These are phyloP conservation scores for Cryphonectria radicalis DNA, from an alignment of 2,329 filamentous ascomycete genomes.

Conservation along the genomic window DNA sequence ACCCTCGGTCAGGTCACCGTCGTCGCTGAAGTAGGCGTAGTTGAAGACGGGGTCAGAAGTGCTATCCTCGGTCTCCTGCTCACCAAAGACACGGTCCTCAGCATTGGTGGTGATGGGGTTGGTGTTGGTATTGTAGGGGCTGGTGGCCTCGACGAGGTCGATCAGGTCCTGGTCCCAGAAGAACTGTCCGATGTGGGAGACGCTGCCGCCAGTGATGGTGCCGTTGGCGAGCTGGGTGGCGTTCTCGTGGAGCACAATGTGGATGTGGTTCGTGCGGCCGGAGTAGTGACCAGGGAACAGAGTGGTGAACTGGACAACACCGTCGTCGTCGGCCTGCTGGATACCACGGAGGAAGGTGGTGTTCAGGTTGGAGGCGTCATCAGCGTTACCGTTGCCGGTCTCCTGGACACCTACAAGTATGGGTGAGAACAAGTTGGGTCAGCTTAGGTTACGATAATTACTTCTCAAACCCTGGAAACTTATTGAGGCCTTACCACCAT, in stretches of 20 bases:
- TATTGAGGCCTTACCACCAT: conserved; percentile 37
- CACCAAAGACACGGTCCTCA: conserved; percentile 46
- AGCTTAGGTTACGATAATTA: not conserved
- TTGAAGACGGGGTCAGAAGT: conserved; percentile 54
- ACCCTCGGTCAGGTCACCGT: conserved; percentile 49
- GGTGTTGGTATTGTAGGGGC: conserved; percentile 40
- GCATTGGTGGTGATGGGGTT: conserved; percentile 49
- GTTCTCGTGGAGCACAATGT: conserved; percentile 38
- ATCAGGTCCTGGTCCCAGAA: conserved; percentile 23
- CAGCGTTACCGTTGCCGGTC: conserved; percentile 35
- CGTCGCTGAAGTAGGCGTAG: conserved; percentile 56
- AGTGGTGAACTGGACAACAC: conserved; percentile 47
- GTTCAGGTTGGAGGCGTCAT: conserved; percentile 40
- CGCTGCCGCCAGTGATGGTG: conserved; percentile 45
- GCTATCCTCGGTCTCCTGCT: conserved; percentile 39
- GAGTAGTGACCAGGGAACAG: conserved; percentile 52
- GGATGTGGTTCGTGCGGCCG: conserved; percentile 45
- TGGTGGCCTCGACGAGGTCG: conserved; percentile 8
- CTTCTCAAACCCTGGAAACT: not conserved
- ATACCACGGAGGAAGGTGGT: conserved; percentile 50
- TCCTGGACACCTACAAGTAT: conserved; percentile 31
- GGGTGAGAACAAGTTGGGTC: not conserved
- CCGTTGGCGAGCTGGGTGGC: conserved; percentile 49
- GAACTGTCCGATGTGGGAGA: conserved; percentile 21
- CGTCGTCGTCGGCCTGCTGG: conserved; percentile 45